A percentile compares a stretch with the other conserved stretches of the same genome.
Evolutionary conservation across 2,329 filamentous ascomycete species (phyloP).

Genomic region (Eurotiales sp.): DNA sequence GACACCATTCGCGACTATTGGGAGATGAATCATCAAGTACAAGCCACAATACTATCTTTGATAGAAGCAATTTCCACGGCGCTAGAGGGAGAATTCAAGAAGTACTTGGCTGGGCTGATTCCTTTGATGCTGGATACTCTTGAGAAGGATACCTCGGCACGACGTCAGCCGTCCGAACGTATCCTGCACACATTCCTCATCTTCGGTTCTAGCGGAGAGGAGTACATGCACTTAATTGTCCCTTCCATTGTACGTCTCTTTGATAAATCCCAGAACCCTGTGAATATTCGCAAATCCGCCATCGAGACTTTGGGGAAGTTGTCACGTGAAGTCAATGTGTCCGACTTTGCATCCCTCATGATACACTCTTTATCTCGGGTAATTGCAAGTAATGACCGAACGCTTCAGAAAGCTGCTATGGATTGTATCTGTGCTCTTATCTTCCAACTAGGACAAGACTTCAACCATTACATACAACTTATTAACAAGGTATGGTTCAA

Average conservation of each 20-base stretch:
- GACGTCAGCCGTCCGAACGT: slow-evolving; percentile 78
- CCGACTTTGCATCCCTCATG: slow-evolving; percentile 93
- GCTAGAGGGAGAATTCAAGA: slow-evolving; percentile 95
- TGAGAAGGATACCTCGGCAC: slow-evolving; percentile 74
- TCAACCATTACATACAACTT: slow-evolving; percentile 87
- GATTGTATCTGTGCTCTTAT: slow-evolving; percentile 95
- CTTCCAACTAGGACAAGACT: slow-evolving; percentile 93
- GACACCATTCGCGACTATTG: slow-evolving; percentile 86
- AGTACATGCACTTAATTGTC: slow-evolving; percentile 99
- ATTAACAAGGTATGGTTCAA: slow-evolving; percentile 68
- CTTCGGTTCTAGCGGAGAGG: slow-evolving; percentile 91
- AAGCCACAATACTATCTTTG: slow-evolving; percentile 85
- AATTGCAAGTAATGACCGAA: slow-evolving; percentile 66
- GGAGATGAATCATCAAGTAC: slow-evolving; percentile 73
- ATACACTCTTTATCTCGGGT: slow-evolving; percentile 89
- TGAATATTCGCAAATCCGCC: slow-evolving; percentile 75
- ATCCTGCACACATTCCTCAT: slow-evolving; percentile 94
- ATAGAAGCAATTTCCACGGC: slow-evolving; percentile 93
- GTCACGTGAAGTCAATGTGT: slow-evolving; percentile 93
- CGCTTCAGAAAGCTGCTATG: slow-evolving; percentile 74
- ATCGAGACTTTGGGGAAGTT: slow-evolving; percentile 95
- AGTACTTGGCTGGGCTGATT: slow-evolving; percentile 82
- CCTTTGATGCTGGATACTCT: slow-evolving; percentile 93
- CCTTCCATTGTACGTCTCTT: slow-evolving; percentile 93
- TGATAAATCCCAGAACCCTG: slow-evolving; percentile 78